phyloP scores from a whole-genome alignment of 2,329 filamentous ascomycete species.

The Ophiostoma ips region DNA sequence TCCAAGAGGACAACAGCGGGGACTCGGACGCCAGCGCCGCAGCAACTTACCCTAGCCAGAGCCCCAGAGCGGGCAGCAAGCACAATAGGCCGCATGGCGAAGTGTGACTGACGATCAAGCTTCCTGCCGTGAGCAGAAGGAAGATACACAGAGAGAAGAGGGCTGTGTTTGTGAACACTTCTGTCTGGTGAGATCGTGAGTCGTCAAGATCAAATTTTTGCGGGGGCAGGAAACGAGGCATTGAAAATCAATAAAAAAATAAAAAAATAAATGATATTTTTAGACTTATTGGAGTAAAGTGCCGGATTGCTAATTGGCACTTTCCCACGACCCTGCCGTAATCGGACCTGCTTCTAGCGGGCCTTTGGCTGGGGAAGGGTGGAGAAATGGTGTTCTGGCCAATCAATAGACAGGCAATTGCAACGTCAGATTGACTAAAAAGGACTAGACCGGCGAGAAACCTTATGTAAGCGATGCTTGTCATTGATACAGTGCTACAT shows the following conservation, averaged over 20 bases:
- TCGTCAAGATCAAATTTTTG: constrained; percentile 5
- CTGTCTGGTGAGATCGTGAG: background rate
- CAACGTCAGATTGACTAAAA: background rate
- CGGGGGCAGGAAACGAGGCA: too few species aligned
- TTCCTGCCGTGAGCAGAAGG: background rate
- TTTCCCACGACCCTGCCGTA: constrained; percentile 5
- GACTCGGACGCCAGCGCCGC: background rate
- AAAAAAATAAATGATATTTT: background rate
- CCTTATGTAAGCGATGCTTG: too few species aligned
- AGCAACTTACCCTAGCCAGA: constrained; percentile 29
- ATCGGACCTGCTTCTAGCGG: constrained; percentile 10
- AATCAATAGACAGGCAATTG: constrained; percentile 12
- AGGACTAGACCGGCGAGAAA: background rate
- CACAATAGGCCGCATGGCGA: constrained; percentile 36
- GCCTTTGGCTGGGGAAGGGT: background rate
- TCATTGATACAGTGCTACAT: too few species aligned
- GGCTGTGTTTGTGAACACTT: background rate
- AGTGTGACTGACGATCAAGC: constrained; percentile 6
- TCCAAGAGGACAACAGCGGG: constrained; percentile 1
- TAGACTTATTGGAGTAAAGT: background rate
- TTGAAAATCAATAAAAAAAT: constrained; percentile 2
- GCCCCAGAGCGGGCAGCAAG: constrained; percentile 34
- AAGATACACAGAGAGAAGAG: background rate
- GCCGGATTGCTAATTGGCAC: background rate
- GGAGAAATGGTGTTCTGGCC: constrained; percentile 5